A percentile compares a stretch with the other conserved stretches of the same genome.
Conservation (phyloP, 148 eudicot genomes). For the Vaccinium darrowii region DNA sequence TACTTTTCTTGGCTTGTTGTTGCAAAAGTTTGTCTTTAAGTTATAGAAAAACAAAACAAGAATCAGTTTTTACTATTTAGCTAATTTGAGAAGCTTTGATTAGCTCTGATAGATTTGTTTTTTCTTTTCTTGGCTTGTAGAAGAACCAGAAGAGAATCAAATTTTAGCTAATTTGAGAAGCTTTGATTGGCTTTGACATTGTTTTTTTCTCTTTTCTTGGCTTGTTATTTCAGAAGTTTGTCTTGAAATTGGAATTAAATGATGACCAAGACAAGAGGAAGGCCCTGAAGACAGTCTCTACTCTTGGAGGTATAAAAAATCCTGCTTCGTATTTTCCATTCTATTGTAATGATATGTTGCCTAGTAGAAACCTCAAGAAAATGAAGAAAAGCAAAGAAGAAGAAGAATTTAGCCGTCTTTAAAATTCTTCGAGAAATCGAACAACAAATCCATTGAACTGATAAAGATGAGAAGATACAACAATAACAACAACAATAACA, state of each 20-base stretch:
- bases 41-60: too few species aligned
- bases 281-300: conserved; percentile 70
- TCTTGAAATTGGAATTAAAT: conserved; percentile 66
- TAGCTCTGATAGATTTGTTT: too few species aligned
- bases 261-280: conserved; percentile 76
- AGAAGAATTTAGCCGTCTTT: not conserved
- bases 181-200: not conserved
- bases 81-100: too few species aligned
- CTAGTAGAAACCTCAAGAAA: not conserved
- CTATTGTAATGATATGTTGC: not conserved
- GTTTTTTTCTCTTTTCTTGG: not conserved
- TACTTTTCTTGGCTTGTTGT: too few species aligned
- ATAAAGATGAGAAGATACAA: too few species aligned
- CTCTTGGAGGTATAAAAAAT: conserved; percentile 54
- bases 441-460: not conserved
- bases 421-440: not conserved
- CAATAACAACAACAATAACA: too few species aligned
- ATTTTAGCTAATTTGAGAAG: not conserved
- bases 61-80: too few species aligned
- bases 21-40: too few species aligned
- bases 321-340: not conserved
- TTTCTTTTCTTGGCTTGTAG: too few species aligned
- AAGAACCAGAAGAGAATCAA: too few species aligned
- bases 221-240: conserved; percentile 52
- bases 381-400: not conserved